Percentiles rank a stretch among this genome's conserved stretches.
phyloP scores from a whole-genome alignment of 1,284 basidiomycete genomes.

The Agroathelia rolfsii region DNA sequence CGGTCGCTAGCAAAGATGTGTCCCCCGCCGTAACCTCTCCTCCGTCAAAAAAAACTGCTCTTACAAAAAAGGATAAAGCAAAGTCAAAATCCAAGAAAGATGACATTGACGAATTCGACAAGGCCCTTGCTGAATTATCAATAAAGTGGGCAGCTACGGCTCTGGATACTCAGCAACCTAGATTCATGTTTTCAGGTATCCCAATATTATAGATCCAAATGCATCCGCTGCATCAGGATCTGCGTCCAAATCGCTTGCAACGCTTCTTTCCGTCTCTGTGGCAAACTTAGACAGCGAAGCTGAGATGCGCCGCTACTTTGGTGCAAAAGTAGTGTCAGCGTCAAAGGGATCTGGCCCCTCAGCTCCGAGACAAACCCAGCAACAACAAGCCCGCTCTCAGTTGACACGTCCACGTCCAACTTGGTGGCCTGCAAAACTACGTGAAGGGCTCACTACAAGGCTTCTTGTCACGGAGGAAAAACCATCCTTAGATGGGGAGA shows the following conservation, averaged over 20 bases:
- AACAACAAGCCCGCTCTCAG: conserved; percentile 52
- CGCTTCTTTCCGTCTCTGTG: conserved; percentile 66
- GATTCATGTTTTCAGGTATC: conserved; percentile 31
- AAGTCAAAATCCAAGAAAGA: conserved; percentile 51
- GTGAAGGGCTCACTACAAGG: conserved; percentile 64
- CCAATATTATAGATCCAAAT: conserved; percentile 39
- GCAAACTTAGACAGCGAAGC: conserved; percentile 78
- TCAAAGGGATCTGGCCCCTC: no score
- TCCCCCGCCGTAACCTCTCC: conserved; percentile 8
- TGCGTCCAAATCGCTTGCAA: conserved; percentile 34
- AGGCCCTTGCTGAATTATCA: conserved; percentile 73
- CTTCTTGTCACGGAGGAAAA: conserved; percentile 41
- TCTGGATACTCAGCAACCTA: no score
- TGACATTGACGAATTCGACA: conserved; percentile 74
- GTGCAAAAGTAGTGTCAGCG: conserved; percentile 71
- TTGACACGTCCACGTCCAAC: conserved; percentile 50
- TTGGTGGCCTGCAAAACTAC: conserved; percentile 54
- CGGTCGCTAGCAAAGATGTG: conserved; percentile 10
- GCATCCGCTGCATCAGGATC: conserved; percentile 13
- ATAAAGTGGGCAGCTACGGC: conserved; percentile 42
- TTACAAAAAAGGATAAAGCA: conserved; percentile 52
- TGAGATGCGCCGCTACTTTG: conserved; percentile 88
- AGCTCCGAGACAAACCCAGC: no score
- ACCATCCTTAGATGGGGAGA: conserved; percentile 57
- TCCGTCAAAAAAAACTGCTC: conserved; percentile 17